Evolutionary conservation across 202 grass and related monocot species (phyloP).

Genomic region (Schoenoplectus triqueter): DNA sequence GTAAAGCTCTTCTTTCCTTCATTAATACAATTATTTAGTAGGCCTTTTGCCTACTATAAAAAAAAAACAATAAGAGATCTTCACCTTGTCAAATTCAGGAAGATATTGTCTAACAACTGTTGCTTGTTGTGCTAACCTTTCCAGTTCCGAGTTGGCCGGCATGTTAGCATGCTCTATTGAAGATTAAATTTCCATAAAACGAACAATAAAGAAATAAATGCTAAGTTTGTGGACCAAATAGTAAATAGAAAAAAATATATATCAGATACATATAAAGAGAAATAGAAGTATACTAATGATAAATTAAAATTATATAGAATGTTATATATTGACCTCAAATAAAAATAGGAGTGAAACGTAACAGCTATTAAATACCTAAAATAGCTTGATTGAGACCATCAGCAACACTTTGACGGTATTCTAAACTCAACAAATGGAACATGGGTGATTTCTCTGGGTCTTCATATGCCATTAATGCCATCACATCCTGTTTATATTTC

Average conservation of each 20-base stretch:
- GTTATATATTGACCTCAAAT: neutral
- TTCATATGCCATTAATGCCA: conserved; percentile 88
- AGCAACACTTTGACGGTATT: conserved; percentile 79
- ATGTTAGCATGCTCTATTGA: conserved; percentile 76
- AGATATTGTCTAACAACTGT: conserved; percentile 78
- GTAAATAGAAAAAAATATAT: conserved; percentile 36
- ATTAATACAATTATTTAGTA: no score
- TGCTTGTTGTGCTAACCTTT: conserved; percentile 83
- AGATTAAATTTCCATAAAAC: conserved; percentile 23
- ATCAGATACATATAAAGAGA: conserved; percentile 14
- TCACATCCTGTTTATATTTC: conserved; percentile 64
- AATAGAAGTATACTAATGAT: conserved; percentile 15
- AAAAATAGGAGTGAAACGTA: conserved; percentile 29
- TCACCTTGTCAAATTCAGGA: conserved; percentile 84
- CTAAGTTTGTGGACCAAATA: conserved; percentile 36
- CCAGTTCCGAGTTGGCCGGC: conserved; percentile 85
- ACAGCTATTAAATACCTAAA: conserved; percentile 50
- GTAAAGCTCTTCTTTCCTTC: no score
- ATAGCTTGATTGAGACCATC: conserved; percentile 92
- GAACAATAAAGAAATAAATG: neutral
- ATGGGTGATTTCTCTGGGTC: conserved; percentile 98
- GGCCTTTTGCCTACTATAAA: neutral
- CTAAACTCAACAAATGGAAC: conserved; percentile 90
- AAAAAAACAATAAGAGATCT: conserved; percentile 2
- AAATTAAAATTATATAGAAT: conserved; percentile 30